These are phyloP conservation scores for Lumnitzera littorea DNA, from an alignment of 345 rosid species.

Conservation along the genomic window DNA sequence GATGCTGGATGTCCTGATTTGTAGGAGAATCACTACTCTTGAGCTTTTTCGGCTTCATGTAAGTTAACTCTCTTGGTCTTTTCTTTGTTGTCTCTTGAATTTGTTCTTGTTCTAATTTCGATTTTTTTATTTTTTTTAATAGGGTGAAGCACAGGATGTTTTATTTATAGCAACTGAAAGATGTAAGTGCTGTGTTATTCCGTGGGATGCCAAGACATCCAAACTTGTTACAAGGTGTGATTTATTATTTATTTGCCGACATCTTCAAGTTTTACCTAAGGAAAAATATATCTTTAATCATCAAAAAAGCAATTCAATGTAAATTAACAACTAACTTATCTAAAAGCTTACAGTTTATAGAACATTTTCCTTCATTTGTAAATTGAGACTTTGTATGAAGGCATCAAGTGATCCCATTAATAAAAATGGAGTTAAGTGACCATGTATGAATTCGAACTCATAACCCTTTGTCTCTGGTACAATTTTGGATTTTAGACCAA, in stretches of 20 bases:
- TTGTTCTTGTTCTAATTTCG: background rate
- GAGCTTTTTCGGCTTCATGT: slow-evolving; percentile 93
- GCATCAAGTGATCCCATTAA: no score
- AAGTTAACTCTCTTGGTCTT: slow-evolving; percentile 25
- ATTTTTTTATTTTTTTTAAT: slow-evolving; percentile 4
- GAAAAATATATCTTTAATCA: no score
- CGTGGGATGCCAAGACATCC: slow-evolving; percentile 75
- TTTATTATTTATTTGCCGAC: background rate
- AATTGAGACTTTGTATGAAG: no score
- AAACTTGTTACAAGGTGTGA: slow-evolving; percentile 81
- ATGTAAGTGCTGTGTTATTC: slow-evolving; percentile 85
- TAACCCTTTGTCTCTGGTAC: no score
- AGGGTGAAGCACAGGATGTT: slow-evolving; percentile 89
- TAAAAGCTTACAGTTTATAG: no score
- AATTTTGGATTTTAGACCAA: no score
- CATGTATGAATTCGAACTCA: no score
- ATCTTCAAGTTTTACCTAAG: no score
- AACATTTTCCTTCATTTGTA: no score
- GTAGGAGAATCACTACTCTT: slow-evolving; percentile 89
- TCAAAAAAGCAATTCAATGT: no score
- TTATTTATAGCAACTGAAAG: slow-evolving; percentile 86
- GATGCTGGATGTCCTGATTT: slow-evolving; percentile 82
- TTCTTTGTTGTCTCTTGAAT: background rate
- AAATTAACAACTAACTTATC: no score
- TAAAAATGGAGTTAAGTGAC: no score